Base-by-base conservation (phyloP, 2,329 filamentous ascomycete species). In the Colletotrichum sp. region DNA sequence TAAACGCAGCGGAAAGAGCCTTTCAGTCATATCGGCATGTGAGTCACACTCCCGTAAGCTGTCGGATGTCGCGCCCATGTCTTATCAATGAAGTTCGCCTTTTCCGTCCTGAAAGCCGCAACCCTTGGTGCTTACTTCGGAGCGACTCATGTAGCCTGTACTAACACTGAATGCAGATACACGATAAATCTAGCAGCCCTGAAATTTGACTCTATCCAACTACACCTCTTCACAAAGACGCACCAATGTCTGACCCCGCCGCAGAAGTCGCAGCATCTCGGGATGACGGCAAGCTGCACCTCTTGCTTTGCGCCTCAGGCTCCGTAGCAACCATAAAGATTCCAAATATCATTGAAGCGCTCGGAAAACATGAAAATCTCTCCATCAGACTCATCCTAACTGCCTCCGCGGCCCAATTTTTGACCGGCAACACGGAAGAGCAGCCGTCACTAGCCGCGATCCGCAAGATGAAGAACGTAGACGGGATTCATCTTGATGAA, bases 371-470 rank as follows among this genome's bases (percentile, higher is more conserved):
- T 80, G 82, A 78, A 81, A 89, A 86, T 64, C 87, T 98, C 72
- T 95, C 95, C 12, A 95, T 99, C 83, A 94, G 96, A n/a, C 86
- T 99, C 69, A 87, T 99, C 75, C 89, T 99, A 75, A 98, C 96
- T 5, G 85, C 90, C 36, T 92, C 93, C 2, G 94, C 96, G 0
- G 85, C 90, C 28, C 89, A 93, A 34, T 99, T 99, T 83, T 91
- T 99, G 1, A 87, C 88, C 15, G 94, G 94, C 32, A 95, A 98
- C 82, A 91, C 92, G 39, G 82, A 84, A 5, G 96, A 98, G 83
- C 95, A 98, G 83, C 95, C 96, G 0, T 87, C 89, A 1, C 83
- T 97, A 3, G 85, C 88, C 0, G 84, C 89, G 1, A 86, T 98
- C 6, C 84, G 87, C 15, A 80, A 84, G 4, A 84, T 95, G 7